Percentiles rank a stretch among this genome's conserved stretches.
Evolutionary conservation across 805 yeast genomes (phyloP).

Genomic region (Vanderwaltozyma yarrowii): DNA sequence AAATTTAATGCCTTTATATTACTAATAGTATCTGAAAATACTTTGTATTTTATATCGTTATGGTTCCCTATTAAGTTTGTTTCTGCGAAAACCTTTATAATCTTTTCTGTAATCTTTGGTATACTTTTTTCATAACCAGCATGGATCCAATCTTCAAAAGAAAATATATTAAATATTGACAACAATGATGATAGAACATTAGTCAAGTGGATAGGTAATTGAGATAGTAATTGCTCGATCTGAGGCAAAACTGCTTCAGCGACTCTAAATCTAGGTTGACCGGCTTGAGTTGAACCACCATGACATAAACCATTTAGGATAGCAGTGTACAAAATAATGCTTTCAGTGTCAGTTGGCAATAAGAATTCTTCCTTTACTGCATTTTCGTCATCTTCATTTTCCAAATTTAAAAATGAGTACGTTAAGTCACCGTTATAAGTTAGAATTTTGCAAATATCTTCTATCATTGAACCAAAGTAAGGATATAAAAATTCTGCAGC

Average conservation of each 20-base stretch:
- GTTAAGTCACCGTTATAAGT: conserved; percentile 16
- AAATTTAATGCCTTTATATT: conserved; percentile 14
- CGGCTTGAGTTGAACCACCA: conserved; percentile 15
- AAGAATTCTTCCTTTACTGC: conserved; percentile 10
- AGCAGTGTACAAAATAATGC: conserved; percentile 17
- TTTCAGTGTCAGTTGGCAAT: conserved; percentile 16
- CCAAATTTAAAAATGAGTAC: conserved; percentile 1
- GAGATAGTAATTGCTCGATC: conserved; percentile 14
- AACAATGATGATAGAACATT: conserved; percentile 15
- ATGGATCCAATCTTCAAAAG: conserved; percentile 25
- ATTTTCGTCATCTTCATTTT: conserved; percentile 5
- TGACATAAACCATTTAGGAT: conserved; percentile 23
- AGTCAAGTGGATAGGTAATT: conserved; percentile 16
- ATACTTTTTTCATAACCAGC: conserved; percentile 17
- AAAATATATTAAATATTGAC: conserved; percentile 18
- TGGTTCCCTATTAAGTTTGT: conserved; percentile 6
- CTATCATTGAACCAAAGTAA: conserved; percentile 15
- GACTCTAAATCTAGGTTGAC: conserved; percentile 15
- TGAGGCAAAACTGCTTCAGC: conserved; percentile 18
- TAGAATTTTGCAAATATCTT: conserved; percentile 18
- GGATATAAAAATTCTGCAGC: conserved; percentile 28
- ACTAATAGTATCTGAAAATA: conserved; percentile 12
- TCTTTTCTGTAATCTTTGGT: conserved; percentile 9
- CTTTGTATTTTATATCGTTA: conserved; percentile 7
- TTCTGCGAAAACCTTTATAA: conserved; percentile 17